Base-by-base conservation (phyloP, 345 rosid genomes). In the Sisymbrium altissimum region DNA sequence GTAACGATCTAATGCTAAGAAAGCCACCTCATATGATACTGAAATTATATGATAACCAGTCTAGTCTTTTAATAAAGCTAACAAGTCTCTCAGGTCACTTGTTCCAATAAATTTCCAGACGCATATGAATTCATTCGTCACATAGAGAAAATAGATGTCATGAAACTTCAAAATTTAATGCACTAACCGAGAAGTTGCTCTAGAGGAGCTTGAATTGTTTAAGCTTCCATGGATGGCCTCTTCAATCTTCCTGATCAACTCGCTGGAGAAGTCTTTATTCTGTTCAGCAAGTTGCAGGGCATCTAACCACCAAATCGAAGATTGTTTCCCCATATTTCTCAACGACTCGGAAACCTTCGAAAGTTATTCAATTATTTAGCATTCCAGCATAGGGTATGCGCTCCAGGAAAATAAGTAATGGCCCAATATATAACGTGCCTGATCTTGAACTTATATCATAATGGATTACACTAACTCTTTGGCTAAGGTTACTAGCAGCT, bases 241-340 rank as follows among this genome's bases (percentile, higher is more conserved):
- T 81, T 90, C 93, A 80, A 88, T 85, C 84, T 88, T 94, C 83
- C 87, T 85, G 12, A 85, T 86, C 81, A 94, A 79, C 81, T 89
- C 98, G 35, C 65, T 74, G 43, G 86, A 76, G 46, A 83, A 78
- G 36, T 88, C 97, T 69, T 82, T 82, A 76, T 84, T 83, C 78
- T 80, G 81, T 79, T 89, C 97, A 48, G 83, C 81, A 73, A 80
- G 79, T 81, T 83, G 67, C 70, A 94, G 88, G 44, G 86, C 89
- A 78, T 91, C 92, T 80, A 91, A 81, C 98, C 98, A 94, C 98
- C 98, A 94, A 78, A 66, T 61, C 36, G 80, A 78, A 59, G 68
- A 50, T 70, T 83, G 84, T 74, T 82, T 66, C 70, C 83, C 81
- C 70, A 73, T 68, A 33, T 81, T 80, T 30, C 76, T 74, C 45